Conservation (phyloP, 176 grass and related monocot genomes). For the Aechmea fasciata region DNA sequence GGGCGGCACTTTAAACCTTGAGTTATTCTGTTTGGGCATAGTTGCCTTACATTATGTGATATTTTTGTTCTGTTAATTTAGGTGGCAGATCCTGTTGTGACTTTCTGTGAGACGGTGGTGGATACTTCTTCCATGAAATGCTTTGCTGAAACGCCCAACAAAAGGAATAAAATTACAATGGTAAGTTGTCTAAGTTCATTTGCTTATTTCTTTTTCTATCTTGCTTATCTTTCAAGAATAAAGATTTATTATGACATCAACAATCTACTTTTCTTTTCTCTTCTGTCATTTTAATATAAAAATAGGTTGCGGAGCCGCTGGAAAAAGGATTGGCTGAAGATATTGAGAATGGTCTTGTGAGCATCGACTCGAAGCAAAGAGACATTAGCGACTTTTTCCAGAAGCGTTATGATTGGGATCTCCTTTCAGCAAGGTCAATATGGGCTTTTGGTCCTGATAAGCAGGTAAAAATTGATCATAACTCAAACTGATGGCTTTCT, state of each 20-base stretch:
- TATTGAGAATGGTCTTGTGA: conserved; percentile 93
- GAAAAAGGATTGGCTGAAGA: conserved; percentile 94
- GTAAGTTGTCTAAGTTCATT: conserved; percentile 20
- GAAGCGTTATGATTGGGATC: conserved; percentile 95
- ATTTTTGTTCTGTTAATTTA: conserved; percentile 21
- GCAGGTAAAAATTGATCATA: conserved; percentile 37
- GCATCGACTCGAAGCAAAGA: conserved; percentile 83
- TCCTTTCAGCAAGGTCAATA: conserved; percentile 92
- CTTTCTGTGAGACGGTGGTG: conserved; percentile 96
- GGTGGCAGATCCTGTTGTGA: conserved; percentile 98
- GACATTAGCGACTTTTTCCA: conserved; percentile 97
- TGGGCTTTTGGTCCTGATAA: conserved; percentile 96
- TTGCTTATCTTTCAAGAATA: conserved; percentile 13
- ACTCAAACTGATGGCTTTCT: neutral
- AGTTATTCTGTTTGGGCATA: neutral
- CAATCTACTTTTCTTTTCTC: neutral
- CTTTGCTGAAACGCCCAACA: conserved; percentile 99
- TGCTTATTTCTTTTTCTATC: conserved; percentile 11
- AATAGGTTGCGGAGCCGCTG: conserved; percentile 77
- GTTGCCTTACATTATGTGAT: neutral
- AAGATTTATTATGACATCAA: conserved; percentile 4
- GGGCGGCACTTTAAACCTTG: no score
- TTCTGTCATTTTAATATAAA: conserved; percentile 22
- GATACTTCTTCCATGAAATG: conserved; percentile 99
- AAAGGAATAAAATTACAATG: conserved; percentile 99